Base-by-base conservation (phyloP, 2,329 filamentous ascomycete species). In the Grosmannia clavigera region DNA sequence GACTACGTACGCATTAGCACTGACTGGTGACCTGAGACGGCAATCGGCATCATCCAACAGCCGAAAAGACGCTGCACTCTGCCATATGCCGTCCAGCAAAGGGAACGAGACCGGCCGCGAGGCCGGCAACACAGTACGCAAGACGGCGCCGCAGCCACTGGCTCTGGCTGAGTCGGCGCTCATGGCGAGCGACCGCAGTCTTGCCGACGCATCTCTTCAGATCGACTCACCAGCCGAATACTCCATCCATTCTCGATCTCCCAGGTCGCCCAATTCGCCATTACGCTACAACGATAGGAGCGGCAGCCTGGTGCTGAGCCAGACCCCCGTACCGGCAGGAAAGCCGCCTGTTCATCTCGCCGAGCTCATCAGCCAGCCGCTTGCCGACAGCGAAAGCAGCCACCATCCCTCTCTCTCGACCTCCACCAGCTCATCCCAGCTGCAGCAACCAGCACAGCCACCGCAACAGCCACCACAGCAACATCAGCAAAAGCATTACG, bases 111-210 rank as follows among this genome's bases (percentile, higher is more conserved):
- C 35, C 25, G n/a, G 12, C 35, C 38, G 35, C 35, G 31, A 58
- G 43, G 35, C 38, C 29, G 46, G 55, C 64, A 72, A 62, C 65
- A 83, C 83, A 80, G 79, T 76, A 73, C 81, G 80, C 70, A 83
- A 81, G 72, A 73, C 77, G 68, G 78, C 76, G 72, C 81, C 80
- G 65, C 77, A 82, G 74, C 80, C 81, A 72, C 76, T 83, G 72
- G 72, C 76, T 69, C 74, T 83, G 71, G 73, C 75, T 67, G 74
- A 74, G 60, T 63, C 67, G 64, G 66, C 71, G 65, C 70, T 67
- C 64, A 65, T 67, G 66, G 64, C 68, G 65, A 70, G 71, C 65
- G 68, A 70, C 61, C 68, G 69, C 64, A 68, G 67, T 58, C 62
- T 66, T 67, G 67, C 66, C 68, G 69, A 73, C 67, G 70, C 69